Evolutionary conservation across 176 grass and related monocot genomes (phyloP).

Genomic region (Raddia guianensis): DNA sequence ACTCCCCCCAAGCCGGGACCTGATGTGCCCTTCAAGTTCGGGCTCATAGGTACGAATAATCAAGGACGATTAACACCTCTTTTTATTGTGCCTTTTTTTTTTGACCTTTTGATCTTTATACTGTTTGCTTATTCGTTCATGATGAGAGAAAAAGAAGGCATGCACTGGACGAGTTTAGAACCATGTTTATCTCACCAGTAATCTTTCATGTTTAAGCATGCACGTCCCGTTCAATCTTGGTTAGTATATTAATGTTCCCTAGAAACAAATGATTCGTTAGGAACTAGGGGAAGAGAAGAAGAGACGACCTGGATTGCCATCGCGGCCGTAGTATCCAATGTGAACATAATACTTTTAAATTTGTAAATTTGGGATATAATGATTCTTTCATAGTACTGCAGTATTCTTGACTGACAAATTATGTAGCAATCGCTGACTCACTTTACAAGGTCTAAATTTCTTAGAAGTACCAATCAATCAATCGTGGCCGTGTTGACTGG

Average conservation of each 20-base stretch:
- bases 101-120: neutral
- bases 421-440: too few relatives aligned
- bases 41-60: slow-evolving; percentile 63
- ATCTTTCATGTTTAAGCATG: too few relatives aligned
- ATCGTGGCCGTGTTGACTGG: too few relatives aligned
- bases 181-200: too few relatives aligned
- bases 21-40: slow-evolving; percentile 79
- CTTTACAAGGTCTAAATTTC: too few relatives aligned
- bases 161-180: too few relatives aligned
- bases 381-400: too few relatives aligned
- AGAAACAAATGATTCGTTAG: neutral
- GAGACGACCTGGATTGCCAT: neutral
- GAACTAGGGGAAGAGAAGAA: neutral
- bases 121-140: neutral
- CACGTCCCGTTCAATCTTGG: neutral
- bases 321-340: neutral
- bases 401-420: too few relatives aligned
- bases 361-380: neutral
- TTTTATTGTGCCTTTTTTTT: too few relatives aligned
- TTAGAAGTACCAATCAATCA: too few relatives aligned
- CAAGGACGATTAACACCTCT: too few relatives aligned
- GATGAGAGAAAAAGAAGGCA: too few relatives aligned
- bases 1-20: slow-evolving; percentile 67
- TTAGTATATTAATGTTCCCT: neutral
- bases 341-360: neutral